Conservation (phyloP, 306 rosid species). For the Acacia acuminata region DNA sequence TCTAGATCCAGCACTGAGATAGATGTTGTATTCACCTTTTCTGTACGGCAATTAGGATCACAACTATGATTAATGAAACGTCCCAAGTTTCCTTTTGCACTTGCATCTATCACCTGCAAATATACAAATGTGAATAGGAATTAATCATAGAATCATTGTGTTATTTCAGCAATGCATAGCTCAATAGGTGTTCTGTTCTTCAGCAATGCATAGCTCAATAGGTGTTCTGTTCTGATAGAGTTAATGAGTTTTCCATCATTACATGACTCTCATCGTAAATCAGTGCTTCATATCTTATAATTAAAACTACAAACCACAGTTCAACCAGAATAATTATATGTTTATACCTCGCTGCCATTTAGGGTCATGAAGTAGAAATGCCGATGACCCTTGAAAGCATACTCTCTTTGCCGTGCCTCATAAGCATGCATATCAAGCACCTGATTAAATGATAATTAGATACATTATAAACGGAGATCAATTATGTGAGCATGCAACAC, state of each 20-base stretch:
- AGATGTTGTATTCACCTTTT: slow-evolving; percentile 61
- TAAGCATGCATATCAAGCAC: slow-evolving; percentile 88
- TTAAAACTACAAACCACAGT: background rate
- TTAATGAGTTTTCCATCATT: background rate
- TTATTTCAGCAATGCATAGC: background rate
- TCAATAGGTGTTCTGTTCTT: no score
- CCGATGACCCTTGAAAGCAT: slow-evolving; percentile 88
- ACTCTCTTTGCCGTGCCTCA: slow-evolving; percentile 90
- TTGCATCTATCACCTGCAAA: slow-evolving; percentile 96
- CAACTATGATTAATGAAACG: slow-evolving; percentile 99
- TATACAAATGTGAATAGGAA: slow-evolving; percentile 28
- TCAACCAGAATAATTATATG: slow-evolving; percentile 12
- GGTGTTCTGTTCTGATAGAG: background rate
- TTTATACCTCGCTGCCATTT: slow-evolving; percentile 89
- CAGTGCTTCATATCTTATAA: background rate
- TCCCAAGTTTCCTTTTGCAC: slow-evolving; percentile 98
- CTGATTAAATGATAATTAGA: slow-evolving; percentile 47
- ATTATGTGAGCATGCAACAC: slow-evolving; percentile 14
- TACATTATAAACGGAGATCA: slow-evolving; percentile 19
- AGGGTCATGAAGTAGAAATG: slow-evolving; percentile 99
- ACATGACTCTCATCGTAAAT: background rate
- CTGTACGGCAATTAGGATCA: slow-evolving; percentile 96
- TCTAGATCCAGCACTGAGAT: slow-evolving; percentile 7
- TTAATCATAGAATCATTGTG: background rate
- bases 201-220: background rate